These are phyloP conservation scores for Arachis stenosperma DNA, from an alignment of 306 rosid genomes.

Conservation along the genomic window DNA sequence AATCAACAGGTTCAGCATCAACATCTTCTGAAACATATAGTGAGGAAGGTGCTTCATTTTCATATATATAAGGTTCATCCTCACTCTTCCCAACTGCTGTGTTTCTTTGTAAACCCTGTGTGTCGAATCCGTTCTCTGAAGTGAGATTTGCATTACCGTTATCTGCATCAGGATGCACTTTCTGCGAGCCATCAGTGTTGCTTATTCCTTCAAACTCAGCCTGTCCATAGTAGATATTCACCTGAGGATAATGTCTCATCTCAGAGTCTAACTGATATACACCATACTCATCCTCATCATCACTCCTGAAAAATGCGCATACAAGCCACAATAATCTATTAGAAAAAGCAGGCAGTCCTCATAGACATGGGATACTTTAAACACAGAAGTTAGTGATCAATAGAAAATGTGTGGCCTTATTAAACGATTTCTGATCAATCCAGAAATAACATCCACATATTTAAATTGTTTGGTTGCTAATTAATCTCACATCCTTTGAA, in stretches of 20 bases:
- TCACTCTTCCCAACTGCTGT: slow-evolving; percentile 47
- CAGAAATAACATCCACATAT: slow-evolving; percentile 19
- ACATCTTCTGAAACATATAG: slow-evolving; percentile 56
- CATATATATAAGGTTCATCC: slow-evolving; percentile 67
- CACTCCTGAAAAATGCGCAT: slow-evolving; percentile 59
- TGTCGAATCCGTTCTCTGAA: slow-evolving; percentile 54
- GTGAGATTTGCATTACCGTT: slow-evolving; percentile 45
- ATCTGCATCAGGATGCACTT: slow-evolving; percentile 56
- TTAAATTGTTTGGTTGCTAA: slow-evolving; percentile 15
- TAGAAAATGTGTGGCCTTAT: background rate
- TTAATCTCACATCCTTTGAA: background rate
- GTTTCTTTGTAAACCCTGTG: slow-evolving; percentile 56
- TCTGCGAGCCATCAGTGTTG: slow-evolving; percentile 55
- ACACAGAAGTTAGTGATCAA: slow-evolving; percentile 9
- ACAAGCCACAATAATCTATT: slow-evolving; percentile 36
- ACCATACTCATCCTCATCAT: slow-evolving; percentile 67
- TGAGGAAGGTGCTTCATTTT: slow-evolving; percentile 66
- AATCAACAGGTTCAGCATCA: slow-evolving; percentile 82
- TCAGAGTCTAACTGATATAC: slow-evolving; percentile 61
- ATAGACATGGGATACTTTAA: slow-evolving; percentile 23
- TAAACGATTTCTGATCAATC: slow-evolving; percentile 26
- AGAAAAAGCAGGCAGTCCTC: slow-evolving; percentile 21
- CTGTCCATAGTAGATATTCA: slow-evolving; percentile 60
- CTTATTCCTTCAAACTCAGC: slow-evolving; percentile 60
- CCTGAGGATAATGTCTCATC: slow-evolving; percentile 55